phyloP scores from a whole-genome alignment of 78 protist genomes.

The Diacronema lutheri region DNA sequence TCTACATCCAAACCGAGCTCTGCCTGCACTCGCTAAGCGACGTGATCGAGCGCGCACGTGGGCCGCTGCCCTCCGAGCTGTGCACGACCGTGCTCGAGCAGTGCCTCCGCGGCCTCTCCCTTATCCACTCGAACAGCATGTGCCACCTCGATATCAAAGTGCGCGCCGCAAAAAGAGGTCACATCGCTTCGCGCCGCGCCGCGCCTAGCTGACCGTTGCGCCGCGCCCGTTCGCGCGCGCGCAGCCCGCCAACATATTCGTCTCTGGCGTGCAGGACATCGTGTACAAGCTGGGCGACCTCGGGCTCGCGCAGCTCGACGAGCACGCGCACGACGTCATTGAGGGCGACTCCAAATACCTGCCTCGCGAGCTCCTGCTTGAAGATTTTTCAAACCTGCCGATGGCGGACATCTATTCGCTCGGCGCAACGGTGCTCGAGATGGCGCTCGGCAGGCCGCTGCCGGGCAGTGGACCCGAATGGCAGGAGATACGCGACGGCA shows the following conservation, averaged over 20 bases:
- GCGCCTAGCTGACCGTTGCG: background rate
- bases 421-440: constrained; percentile 37
- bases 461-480: constrained; percentile 21
- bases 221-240: background rate
- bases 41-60: background rate
- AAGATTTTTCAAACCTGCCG: constrained; percentile 9
- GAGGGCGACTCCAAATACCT: background rate
- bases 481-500: constrained; percentile 22
- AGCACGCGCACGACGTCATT: background rate
- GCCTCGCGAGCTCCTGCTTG: constrained; percentile 25
- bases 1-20: constrained; percentile 44
- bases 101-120: background rate
- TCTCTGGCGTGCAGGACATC: background rate
- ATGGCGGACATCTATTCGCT: constrained; percentile 48
- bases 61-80: background rate
- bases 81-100: constrained; percentile 5
- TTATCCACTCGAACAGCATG: background rate
- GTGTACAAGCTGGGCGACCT: constrained; percentile 43
- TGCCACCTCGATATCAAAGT: constrained; percentile 39
- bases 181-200: background rate
- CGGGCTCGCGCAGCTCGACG: constrained; percentile 10
- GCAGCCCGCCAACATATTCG: background rate
- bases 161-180: background rate
- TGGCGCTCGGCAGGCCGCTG: background rate
- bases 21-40: background rate